These are phyloP conservation scores for Botrytis medusae DNA, from an alignment of 2,329 filamentous ascomycete species.

Conservation along the genomic window DNA sequence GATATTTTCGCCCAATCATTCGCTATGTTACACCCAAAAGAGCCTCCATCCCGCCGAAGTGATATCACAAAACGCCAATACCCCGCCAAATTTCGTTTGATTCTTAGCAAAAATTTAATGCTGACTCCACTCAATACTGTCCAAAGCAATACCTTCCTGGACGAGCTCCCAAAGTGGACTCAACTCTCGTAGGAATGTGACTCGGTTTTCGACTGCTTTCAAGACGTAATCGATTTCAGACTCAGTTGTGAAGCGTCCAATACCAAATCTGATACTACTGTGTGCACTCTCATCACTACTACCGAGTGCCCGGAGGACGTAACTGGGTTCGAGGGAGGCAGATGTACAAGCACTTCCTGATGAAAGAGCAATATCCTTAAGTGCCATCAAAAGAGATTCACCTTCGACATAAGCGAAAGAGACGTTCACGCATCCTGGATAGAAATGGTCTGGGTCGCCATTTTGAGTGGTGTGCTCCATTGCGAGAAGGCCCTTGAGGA, in stretches of 20 bases:
- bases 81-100: background rate
- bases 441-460: constrained; percentile 78
- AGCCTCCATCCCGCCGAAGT: constrained; percentile 4
- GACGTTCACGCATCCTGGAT: constrained; percentile 96
- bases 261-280: constrained; percentile 96
- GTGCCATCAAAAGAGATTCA: constrained; percentile 94
- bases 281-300: constrained; percentile 98
- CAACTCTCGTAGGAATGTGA: constrained; percentile 89
- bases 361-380: constrained; percentile 96
- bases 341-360: constrained; percentile 97
- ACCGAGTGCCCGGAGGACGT: constrained; percentile 89
- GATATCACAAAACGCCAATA: constrained; percentile 19
- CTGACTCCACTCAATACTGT: constrained; percentile 98
- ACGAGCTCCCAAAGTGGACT: constrained; percentile 97
- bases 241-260: constrained; percentile 94
- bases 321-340: constrained; percentile 92
- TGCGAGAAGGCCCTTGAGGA: constrained; percentile 77
- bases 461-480: constrained; percentile 94
- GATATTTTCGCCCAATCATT: constrained; percentile 12
- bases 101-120: constrained; percentile 55
- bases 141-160: constrained; percentile 91
- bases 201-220: constrained; percentile 86
- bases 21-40: constrained; percentile 16
- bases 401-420: constrained; percentile 98
- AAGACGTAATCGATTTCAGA: constrained; percentile 95